A percentile compares a stretch with the other conserved stretches of the same genome.
Evolutionary conservation across 306 rosid species (phyloP).

Genomic region (Delonix regia): DNA sequence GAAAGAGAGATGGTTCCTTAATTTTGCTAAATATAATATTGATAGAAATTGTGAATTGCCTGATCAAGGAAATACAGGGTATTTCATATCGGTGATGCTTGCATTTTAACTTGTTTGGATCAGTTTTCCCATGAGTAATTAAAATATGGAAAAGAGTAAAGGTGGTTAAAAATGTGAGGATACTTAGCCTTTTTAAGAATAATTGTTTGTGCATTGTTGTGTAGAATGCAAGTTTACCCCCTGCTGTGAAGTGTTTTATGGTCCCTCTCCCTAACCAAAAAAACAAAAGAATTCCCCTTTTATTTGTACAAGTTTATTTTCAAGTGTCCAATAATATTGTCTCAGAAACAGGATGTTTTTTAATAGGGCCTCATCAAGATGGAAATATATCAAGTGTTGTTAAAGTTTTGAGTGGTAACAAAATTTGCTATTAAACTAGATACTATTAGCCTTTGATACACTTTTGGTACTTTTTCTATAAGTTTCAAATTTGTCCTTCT

Average conservation of each 20-base stretch:
- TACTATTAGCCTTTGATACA: background rate
- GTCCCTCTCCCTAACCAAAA: background rate
- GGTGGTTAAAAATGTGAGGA: background rate
- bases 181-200: background rate
- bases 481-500: no score
- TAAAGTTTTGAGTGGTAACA: constrained; percentile 9
- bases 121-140: background rate
- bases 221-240: background rate
- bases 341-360: constrained; percentile 4
- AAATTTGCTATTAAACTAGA: constrained; percentile 7
- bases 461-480: no score
- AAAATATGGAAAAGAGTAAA: background rate
- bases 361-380: background rate
- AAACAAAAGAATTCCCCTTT: no score
- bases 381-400: constrained; percentile 1
- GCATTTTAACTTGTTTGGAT: background rate
- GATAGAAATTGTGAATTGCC: background rate
- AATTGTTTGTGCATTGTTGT: background rate
- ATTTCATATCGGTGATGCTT: background rate
- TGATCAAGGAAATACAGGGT: background rate
- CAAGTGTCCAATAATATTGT: constrained; percentile 24
- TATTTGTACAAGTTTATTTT: background rate
- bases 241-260: background rate
- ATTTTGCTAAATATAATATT: background rate
- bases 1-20: background rate